Evolutionary conservation across 139 green algal species (phyloP).

Genomic region (Diplosphaera chodatii): DNA sequence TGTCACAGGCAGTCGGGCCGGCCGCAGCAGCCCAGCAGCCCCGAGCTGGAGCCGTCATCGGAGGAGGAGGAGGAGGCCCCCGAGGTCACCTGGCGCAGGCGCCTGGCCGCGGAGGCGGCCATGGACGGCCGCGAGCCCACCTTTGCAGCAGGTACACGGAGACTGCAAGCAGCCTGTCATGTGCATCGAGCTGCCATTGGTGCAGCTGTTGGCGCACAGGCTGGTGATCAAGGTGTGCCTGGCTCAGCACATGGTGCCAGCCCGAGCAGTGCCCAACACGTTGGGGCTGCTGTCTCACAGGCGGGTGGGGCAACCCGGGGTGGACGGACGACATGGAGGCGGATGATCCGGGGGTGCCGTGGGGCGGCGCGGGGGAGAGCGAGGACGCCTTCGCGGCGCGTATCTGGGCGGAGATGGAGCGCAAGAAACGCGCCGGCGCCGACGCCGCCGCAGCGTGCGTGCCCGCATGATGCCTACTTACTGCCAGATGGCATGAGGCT

Average conservation of each 20-base stretch:
- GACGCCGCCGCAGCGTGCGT: neutral
- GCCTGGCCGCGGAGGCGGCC: constrained; percentile 11
- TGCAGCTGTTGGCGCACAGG: too few relatives aligned
- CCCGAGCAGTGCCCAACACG: too few relatives aligned
- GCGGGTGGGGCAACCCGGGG: too few relatives aligned
- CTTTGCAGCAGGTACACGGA: neutral
- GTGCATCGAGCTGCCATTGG: too few relatives aligned
- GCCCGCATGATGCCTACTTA: neutral
- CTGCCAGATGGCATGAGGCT: neutral
- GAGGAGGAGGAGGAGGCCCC: neutral
- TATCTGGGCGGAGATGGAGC: constrained; percentile 48
- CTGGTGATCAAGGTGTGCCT: too few relatives aligned
- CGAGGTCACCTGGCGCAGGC: constrained; percentile 6
- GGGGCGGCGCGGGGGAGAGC: constrained; percentile 21
- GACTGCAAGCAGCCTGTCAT: neutral
- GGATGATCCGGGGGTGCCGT: constrained; percentile 14
- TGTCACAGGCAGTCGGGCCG: neutral
- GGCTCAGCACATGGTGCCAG: too few relatives aligned
- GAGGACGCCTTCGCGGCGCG: constrained; percentile 41
- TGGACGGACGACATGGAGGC: constrained; percentile 12
- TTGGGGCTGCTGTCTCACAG: too few relatives aligned
- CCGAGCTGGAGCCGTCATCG: neutral
- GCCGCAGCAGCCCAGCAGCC: constrained; percentile 2
- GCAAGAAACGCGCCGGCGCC: constrained; percentile 2
- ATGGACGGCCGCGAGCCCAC: neutral